Percentiles rank a stretch among this genome's conserved stretches.
These are phyloP conservation scores for Saitozyma podzolica DNA, from an alignment of 768 basidiomycete species.

Conservation along the genomic window DNA sequence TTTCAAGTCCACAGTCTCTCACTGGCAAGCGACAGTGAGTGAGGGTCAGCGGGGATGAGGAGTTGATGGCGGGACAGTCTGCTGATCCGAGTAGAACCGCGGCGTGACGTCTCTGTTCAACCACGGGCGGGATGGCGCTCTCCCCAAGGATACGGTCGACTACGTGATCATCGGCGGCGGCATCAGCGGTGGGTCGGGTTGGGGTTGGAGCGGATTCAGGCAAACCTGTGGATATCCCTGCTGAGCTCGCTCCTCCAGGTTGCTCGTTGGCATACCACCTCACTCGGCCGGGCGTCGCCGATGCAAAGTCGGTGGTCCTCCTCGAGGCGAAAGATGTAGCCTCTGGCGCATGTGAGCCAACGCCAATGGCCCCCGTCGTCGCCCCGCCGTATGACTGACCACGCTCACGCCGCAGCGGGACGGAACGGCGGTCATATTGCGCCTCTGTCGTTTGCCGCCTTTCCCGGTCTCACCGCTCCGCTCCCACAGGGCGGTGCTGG, in stretches of 20 bases:
- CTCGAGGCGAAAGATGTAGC: constrained; percentile 42
- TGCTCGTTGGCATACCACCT: constrained; percentile 37
- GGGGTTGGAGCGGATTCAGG: not conserved
- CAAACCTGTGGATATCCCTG: not conserved
- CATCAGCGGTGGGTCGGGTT: constrained; percentile 20
- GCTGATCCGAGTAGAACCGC: constrained; percentile 21
- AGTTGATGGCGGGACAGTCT: not conserved
- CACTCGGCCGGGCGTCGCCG: constrained; percentile 18
- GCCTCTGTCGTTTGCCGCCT: constrained; percentile 24
- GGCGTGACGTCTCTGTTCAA: constrained; percentile 22
- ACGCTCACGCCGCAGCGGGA: constrained; percentile 15
- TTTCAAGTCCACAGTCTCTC: constrained; percentile 39
- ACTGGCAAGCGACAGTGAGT: constrained; percentile 44
- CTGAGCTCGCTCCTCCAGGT: constrained; percentile 11
- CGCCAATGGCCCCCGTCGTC: not conserved
- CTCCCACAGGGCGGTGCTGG: constrained; percentile 34
- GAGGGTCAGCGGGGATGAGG: not conserved
- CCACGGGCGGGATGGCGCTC: constrained; percentile 8
- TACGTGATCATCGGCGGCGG: constrained; percentile 31
- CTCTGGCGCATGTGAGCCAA: constrained; percentile 25
- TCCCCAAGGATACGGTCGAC: constrained; percentile 19
- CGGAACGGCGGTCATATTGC: constrained; percentile 37
- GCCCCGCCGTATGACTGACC: not conserved
- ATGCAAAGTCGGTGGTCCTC: constrained; percentile 16
- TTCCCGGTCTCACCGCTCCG: constrained; percentile 16